Evolutionary conservation across 2,329 filamentous ascomycete genomes (phyloP).

Genomic region (Ophiocordyceps unilateralis): DNA sequence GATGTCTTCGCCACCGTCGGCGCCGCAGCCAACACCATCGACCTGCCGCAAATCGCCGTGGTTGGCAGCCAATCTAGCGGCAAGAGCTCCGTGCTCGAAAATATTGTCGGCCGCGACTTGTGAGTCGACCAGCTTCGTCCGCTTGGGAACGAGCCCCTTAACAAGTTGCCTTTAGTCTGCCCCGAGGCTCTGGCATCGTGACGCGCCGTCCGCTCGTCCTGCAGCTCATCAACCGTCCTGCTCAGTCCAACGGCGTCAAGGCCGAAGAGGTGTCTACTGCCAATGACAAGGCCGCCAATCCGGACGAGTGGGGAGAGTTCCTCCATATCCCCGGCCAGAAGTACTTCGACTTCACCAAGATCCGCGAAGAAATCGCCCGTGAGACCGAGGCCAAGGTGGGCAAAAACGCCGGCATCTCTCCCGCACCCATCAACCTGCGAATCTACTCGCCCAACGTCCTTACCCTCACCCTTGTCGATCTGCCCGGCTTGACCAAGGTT

Average conservation of each 20-base stretch:
- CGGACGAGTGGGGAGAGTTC: constrained; percentile 97
- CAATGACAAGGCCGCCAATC: constrained; percentile 74
- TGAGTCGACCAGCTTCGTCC: constrained; percentile 34
- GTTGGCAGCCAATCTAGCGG: constrained; percentile 97
- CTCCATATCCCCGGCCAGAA: constrained; percentile 94
- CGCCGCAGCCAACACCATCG: constrained; percentile 98
- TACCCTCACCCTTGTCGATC: constrained; percentile 87
- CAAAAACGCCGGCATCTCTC: constrained; percentile 89
- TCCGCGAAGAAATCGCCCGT: constrained; percentile 89
- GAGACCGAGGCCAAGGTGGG: constrained; percentile 96
- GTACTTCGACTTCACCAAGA: constrained; percentile 96
- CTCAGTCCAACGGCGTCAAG: constrained; percentile 57
- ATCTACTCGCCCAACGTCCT: constrained; percentile 98
- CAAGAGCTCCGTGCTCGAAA: constrained; percentile 97
- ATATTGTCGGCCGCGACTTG: constrained; percentile 98
- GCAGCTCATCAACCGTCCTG: constrained; percentile 85
- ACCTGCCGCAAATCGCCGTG: constrained; percentile 93
- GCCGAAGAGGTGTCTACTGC: constrained; percentile 46
- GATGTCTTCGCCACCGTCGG: constrained; percentile 98
- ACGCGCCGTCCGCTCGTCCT: constrained; percentile 90
- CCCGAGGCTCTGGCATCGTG: constrained; percentile 93
- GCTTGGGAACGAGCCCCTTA: not conserved
- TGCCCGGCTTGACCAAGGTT: constrained; percentile 92
- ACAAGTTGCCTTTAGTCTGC: constrained; percentile 43
- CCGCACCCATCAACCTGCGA: constrained; percentile 89